Percentiles rank a stretch among this genome's conserved stretches.
Conservation (phyloP, 1,284 basidiomycete genomes). For the Takashimella koratensis region DNA sequence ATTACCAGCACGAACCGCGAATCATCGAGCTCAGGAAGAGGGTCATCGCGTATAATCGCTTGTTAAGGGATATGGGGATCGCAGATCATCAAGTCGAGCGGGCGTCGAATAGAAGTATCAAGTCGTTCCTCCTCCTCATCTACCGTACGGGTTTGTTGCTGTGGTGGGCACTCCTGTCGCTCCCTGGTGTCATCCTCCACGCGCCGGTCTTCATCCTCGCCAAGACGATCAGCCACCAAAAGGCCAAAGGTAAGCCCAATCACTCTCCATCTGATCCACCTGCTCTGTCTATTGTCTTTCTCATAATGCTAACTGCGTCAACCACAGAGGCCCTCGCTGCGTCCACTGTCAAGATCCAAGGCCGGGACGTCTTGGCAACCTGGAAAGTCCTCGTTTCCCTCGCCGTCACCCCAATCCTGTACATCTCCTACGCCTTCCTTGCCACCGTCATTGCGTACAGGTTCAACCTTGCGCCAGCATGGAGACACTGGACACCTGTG, state of each 20-base stretch:
- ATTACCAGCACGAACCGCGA: constrained; percentile 91
- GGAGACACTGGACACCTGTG: constrained; percentile 75
- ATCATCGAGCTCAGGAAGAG: constrained; percentile 76
- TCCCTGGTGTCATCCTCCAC: constrained; percentile 94
- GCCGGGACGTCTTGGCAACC: constrained; percentile 90
- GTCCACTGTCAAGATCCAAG: constrained; percentile 93
- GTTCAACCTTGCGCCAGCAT: constrained; percentile 58
- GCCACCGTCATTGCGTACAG: constrained; percentile 74
- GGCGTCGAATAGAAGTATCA: constrained; percentile 81
- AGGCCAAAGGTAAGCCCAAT: constrained; percentile 71
- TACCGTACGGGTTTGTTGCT: constrained; percentile 79
- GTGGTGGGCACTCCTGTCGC: constrained; percentile 80
- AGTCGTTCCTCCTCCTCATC: constrained; percentile 75
- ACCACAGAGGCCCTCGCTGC: constrained; percentile 86
- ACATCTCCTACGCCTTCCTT: constrained; percentile 74
- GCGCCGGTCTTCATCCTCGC: constrained; percentile 93
- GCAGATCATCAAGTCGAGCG: constrained; percentile 92
- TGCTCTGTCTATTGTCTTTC: background rate
- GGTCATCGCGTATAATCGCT: constrained; percentile 91
- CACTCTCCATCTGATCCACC: background rate
- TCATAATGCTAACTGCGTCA: background rate
- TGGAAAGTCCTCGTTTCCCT: constrained; percentile 98
- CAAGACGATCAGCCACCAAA: constrained; percentile 79
- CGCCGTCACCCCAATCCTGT: constrained; percentile 83
- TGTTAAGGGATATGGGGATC: constrained; percentile 87